Conservation (phyloP, 805 yeast species). For the Candida hispaniensis region DNA sequence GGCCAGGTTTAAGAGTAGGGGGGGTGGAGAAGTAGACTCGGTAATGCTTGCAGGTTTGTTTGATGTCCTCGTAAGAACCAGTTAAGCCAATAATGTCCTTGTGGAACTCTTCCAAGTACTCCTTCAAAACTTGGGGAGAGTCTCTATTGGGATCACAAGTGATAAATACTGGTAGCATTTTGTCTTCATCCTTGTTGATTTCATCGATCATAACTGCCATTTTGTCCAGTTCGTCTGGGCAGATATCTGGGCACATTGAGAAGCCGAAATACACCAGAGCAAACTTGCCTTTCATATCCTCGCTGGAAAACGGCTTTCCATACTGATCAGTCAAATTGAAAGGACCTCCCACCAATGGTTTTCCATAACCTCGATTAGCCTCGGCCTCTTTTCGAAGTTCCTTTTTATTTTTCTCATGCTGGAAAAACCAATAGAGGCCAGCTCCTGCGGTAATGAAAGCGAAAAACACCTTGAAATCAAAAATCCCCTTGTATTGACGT, state of each 20-base stretch:
- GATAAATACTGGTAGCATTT: slow-evolving; percentile 74
- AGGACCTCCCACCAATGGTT: slow-evolving; percentile 87
- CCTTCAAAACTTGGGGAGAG: slow-evolving; percentile 70
- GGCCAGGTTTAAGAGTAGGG: slow-evolving; percentile 84
- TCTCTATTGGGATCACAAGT: slow-evolving; percentile 98
- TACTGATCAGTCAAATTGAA: slow-evolving; percentile 63
- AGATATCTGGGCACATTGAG: slow-evolving; percentile 95
- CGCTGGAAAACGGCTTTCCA: slow-evolving; percentile 64
- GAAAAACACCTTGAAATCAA: slow-evolving; percentile 75
- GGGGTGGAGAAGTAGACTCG: slow-evolving; percentile 98
- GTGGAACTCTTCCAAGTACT: slow-evolving; percentile 81
- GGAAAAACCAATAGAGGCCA: slow-evolving; percentile 58
- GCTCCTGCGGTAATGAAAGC: slow-evolving; percentile 62
- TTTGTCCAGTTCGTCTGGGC: slow-evolving; percentile 96
- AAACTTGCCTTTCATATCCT: slow-evolving; percentile 67
- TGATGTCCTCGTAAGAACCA: slow-evolving; percentile 78
- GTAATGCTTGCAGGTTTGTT: slow-evolving; percentile 74
- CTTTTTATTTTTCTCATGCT: slow-evolving; percentile 63
- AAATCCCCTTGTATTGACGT: slow-evolving; percentile 26
- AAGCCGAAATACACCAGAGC: slow-evolving; percentile 90
- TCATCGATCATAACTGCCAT: slow-evolving; percentile 60
- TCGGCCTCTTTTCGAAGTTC: slow-evolving; percentile 71
- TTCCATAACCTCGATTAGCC: slow-evolving; percentile 78
- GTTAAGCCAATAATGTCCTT: slow-evolving; percentile 83
- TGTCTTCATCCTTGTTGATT: slow-evolving; percentile 39